A percentile compares a stretch with the other conserved stretches of the same genome.
Conservation (phyloP, 2,329 filamentous ascomycete species). For the Diplodia scrobiculata region DNA sequence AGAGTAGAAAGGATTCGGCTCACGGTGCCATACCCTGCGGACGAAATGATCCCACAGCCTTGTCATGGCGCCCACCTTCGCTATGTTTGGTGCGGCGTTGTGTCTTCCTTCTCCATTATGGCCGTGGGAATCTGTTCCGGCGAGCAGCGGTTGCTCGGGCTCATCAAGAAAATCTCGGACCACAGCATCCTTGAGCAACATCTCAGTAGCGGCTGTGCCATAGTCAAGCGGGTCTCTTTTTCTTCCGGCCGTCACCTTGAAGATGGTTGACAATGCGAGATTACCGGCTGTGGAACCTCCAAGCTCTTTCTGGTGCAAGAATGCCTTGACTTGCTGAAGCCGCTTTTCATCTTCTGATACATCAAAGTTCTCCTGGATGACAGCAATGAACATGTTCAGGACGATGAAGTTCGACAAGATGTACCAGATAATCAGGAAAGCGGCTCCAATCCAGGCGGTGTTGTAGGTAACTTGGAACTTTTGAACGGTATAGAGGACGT, state of each 20-base stretch:
- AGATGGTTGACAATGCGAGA: slow-evolving; percentile 68
- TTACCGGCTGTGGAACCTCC: slow-evolving; percentile 59
- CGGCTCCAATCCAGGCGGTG: slow-evolving; percentile 89
- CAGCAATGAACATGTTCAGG: slow-evolving; percentile 99
- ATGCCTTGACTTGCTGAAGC: slow-evolving; percentile 91
- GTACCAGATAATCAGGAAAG: slow-evolving; percentile 94
- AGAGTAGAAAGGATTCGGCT: slow-evolving; percentile 95
- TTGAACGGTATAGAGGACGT: slow-evolving; percentile 80
- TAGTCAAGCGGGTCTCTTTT: slow-evolving; percentile 85
- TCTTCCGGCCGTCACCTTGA: slow-evolving; percentile 62
- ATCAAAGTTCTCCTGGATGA: slow-evolving; percentile 99
- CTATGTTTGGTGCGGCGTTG: slow-evolving; percentile 35
- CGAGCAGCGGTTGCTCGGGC: slow-evolving; percentile 44
- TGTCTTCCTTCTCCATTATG: slow-evolving; percentile 13
- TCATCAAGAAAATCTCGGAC: slow-evolving; percentile 94
- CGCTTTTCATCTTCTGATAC: slow-evolving; percentile 98
- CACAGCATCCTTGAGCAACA: slow-evolving; percentile 94
- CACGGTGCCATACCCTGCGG: slow-evolving; percentile 61
- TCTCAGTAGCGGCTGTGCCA: slow-evolving; percentile 87
- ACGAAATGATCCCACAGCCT: slow-evolving; percentile 64
- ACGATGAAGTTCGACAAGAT: slow-evolving; percentile 93
- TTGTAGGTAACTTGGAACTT: slow-evolving; percentile 63
- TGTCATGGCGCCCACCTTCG: slow-evolving; percentile 62
- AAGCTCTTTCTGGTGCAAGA: slow-evolving; percentile 86
- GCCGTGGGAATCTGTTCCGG: slow-evolving; percentile 1